These are phyloP conservation scores for Rhodotorula toruloides DNA, from an alignment of 768 basidiomycete genomes.

Conservation along the genomic window DNA sequence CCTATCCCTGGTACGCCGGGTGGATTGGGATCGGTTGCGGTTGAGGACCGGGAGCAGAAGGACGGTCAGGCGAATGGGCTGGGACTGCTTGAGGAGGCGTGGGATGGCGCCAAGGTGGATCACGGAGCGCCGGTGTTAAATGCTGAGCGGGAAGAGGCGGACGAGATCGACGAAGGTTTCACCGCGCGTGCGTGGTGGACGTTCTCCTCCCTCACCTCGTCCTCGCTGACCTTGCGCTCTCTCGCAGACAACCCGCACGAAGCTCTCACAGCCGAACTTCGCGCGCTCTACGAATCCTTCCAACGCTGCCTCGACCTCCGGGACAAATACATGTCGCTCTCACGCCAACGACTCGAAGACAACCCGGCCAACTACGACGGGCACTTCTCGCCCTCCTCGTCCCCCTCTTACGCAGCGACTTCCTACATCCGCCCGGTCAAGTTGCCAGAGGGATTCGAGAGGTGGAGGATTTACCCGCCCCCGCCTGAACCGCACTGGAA, in stretches of 20 bases:
- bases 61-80: background rate
- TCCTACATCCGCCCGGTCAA: slow-evolving; percentile 59
- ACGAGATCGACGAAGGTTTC: slow-evolving; percentile 34
- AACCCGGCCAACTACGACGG: slow-evolving; percentile 89
- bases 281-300: slow-evolving; percentile 61
- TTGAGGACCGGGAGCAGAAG: too few relatives aligned
- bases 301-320: slow-evolving; percentile 75
- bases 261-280: slow-evolving; percentile 45
- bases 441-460: slow-evolving; percentile 54
- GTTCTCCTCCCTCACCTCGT: too few relatives aligned
- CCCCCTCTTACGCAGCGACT: slow-evolving; percentile 21
- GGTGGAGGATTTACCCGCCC: slow-evolving; percentile 85
- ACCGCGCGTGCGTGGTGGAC: slow-evolving; percentile 13
- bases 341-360: slow-evolving; percentile 86
- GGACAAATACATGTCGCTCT: slow-evolving; percentile 88
- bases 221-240: background rate
- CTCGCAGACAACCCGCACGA: slow-evolving; percentile 32
- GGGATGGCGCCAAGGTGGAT: background rate
- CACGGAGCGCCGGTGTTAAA: slow-evolving; percentile 28
- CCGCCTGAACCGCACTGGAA: slow-evolving; percentile 98
- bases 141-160: slow-evolving; percentile 23
- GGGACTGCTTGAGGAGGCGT: background rate
- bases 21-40: too few relatives aligned
- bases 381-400: slow-evolving; percentile 50
- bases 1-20: background rate